Conservation (phyloP, 139 green algal species). For the Chlorella sorokiniana region DNA sequence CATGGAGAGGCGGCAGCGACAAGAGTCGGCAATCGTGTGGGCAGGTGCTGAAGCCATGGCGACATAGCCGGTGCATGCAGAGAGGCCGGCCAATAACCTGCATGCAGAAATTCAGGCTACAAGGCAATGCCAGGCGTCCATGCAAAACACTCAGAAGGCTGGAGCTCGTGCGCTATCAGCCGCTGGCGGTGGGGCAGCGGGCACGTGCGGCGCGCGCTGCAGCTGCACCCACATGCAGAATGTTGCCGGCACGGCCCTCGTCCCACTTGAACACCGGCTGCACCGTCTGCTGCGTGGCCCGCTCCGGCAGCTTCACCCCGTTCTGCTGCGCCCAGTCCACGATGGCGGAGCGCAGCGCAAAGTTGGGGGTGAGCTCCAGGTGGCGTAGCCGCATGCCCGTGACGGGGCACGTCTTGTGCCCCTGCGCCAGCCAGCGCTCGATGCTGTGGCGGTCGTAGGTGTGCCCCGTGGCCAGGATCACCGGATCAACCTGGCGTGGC, state of each 20-base stretch:
- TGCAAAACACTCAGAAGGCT: too few relatives aligned
- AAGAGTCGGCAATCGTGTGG: too few relatives aligned
- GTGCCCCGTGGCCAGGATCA: slow-evolving; percentile 93
- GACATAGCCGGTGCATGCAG: too few relatives aligned
- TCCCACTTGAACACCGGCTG: slow-evolving; percentile 54
- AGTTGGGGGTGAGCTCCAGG: slow-evolving; percentile 91
- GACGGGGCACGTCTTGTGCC: slow-evolving; percentile 89
- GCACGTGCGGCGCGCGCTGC: neutral
- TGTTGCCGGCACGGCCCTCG: slow-evolving; percentile 70
- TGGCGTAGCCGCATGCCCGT: slow-evolving; percentile 89
- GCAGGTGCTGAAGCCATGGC: too few relatives aligned
- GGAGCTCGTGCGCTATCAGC: too few relatives aligned
- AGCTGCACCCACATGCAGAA: slow-evolving; percentile 65
- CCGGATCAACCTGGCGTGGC: slow-evolving; percentile 68
- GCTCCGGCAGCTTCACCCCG: slow-evolving; percentile 57
- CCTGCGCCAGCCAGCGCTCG: slow-evolving; percentile 86
- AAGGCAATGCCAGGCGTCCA: too few relatives aligned
- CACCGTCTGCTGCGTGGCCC: slow-evolving; percentile 23
- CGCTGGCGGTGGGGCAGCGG: too few relatives aligned
- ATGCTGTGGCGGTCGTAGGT: slow-evolving; percentile 91
- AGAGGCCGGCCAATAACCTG: too few relatives aligned
- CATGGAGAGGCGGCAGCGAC: neutral
- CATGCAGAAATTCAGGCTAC: too few relatives aligned
- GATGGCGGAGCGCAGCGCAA: slow-evolving; percentile 88
- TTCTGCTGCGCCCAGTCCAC: slow-evolving; percentile 82